These are phyloP conservation scores for Pseudocercospora fijiensis DNA, from an alignment of 2,329 filamentous ascomycete genomes.

Conservation along the genomic window DNA sequence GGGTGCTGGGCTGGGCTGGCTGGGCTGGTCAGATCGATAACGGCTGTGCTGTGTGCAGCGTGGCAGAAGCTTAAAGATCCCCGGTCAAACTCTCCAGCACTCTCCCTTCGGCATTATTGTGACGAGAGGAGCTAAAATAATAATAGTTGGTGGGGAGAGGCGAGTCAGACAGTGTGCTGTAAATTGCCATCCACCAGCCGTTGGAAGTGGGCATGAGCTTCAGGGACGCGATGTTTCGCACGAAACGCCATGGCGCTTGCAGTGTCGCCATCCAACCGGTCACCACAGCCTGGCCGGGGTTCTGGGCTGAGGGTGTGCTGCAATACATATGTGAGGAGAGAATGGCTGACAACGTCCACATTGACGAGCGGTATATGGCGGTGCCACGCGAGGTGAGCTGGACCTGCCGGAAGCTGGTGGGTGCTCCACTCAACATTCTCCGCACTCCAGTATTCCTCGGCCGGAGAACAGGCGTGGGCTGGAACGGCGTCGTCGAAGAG, in stretches of 20 bases:
- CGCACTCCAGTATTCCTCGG: background rate
- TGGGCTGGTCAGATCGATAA: conserved; percentile 1
- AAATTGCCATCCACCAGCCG: background rate
- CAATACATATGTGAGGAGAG: no score
- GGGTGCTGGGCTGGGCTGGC: no score
- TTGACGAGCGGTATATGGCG: background rate
- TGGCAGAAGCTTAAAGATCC: conserved; percentile 1
- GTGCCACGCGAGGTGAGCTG: background rate
- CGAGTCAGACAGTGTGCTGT: background rate
- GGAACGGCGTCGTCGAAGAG: conserved; percentile 1
- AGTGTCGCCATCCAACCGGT: conserved; percentile 1
- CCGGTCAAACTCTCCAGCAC: background rate
- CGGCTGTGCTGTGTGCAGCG: conserved; percentile 2
- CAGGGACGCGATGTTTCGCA: background rate
- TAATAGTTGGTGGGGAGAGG: background rate
- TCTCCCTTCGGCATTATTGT: background rate
- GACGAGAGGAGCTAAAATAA: background rate
- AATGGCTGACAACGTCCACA: background rate
- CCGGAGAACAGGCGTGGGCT: background rate
- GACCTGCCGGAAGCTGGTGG: background rate
- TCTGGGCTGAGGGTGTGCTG: background rate
- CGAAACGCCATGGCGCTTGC: background rate
- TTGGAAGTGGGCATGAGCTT: background rate
- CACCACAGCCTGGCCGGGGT: background rate
- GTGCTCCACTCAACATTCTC: background rate